phyloP scores from a whole-genome alignment of 2,329 filamentous ascomycete species.

The Colletotrichum sp. region DNA sequence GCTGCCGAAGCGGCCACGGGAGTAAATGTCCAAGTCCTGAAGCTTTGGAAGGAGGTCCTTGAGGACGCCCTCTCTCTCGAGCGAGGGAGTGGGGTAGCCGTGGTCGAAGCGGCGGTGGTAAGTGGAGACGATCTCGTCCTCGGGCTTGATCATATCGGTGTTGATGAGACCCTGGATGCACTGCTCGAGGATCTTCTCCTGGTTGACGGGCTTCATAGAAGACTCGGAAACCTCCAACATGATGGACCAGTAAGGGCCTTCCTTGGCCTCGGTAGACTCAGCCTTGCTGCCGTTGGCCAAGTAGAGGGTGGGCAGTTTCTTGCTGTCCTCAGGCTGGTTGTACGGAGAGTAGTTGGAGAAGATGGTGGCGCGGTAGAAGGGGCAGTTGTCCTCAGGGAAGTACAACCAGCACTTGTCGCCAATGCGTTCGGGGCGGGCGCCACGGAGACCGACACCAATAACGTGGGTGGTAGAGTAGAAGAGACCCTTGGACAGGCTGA shows the following conservation, averaged over 20 bases:
- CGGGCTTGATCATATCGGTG: slow-evolving; percentile 91
- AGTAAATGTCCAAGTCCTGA: slow-evolving; percentile 89
- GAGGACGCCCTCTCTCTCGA: slow-evolving; percentile 94
- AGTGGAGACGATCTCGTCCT: slow-evolving; percentile 95
- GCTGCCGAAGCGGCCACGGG: slow-evolving; percentile 94
- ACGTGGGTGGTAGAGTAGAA: slow-evolving; percentile 98
- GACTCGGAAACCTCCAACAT: slow-evolving; percentile 99
- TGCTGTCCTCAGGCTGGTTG: slow-evolving; percentile 87
- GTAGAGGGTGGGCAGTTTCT: slow-evolving; percentile 86
- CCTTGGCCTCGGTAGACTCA: slow-evolving; percentile 71
- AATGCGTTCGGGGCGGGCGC: slow-evolving; percentile 89
- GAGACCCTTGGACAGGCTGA: slow-evolving; percentile 83
- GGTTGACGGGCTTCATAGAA: slow-evolving; percentile 90
- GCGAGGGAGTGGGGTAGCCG: slow-evolving; percentile 92
- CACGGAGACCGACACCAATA: slow-evolving; percentile 93
- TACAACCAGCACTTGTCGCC: slow-evolving; percentile 99
- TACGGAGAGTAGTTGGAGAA: slow-evolving; percentile 99
- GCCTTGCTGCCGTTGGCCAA: slow-evolving; percentile 86
- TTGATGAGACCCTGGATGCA: slow-evolving; percentile 97
- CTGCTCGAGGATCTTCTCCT: slow-evolving; percentile 83
- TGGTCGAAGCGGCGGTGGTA: slow-evolving; percentile 99
- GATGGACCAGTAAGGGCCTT: slow-evolving; percentile 99
- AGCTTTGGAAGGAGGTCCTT: slow-evolving; percentile 93
- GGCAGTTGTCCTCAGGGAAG: slow-evolving; percentile 98
- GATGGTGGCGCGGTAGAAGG: slow-evolving; percentile 99